phyloP scores from a whole-genome alignment of 2,329 filamentous ascomycete genomes.

The Apiospora marii region DNA sequence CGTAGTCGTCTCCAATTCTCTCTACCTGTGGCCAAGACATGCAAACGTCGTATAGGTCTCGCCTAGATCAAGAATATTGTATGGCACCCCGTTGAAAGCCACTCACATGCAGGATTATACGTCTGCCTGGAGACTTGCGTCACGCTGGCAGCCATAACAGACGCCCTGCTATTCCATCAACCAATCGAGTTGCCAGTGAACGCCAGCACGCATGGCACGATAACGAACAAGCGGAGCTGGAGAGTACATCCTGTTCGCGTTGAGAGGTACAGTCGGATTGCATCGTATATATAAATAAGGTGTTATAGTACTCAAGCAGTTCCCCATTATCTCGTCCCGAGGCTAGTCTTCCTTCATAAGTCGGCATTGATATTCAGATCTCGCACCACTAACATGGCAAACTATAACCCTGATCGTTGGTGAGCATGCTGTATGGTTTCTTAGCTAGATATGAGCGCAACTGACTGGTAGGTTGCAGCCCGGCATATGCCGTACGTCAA shows the following conservation, averaged over 20 bases:
- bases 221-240: background rate
- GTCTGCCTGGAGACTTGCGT: background rate
- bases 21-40: background rate
- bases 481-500: slow-evolving; percentile 52
- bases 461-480: slow-evolving; percentile 40
- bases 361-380: background rate
- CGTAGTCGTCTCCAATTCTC: no score
- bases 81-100: background rate
- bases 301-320: background rate
- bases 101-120: background rate
- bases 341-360: background rate
- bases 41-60: background rate
- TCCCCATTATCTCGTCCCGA: background rate
- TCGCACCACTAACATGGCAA: background rate
- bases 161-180: background rate
- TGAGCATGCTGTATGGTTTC: background rate
- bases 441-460: background rate
- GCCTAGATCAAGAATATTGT: background rate
- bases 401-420: slow-evolving; percentile 11
- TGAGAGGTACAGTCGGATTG: background rate
- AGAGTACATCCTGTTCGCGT: background rate
- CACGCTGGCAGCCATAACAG: background rate
- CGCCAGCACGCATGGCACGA: background rate
- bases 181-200: background rate
- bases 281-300: background rate